phyloP scores from a whole-genome alignment of 2,329 filamentous ascomycete genomes.

The Colletotrichum gloeosporioides region DNA sequence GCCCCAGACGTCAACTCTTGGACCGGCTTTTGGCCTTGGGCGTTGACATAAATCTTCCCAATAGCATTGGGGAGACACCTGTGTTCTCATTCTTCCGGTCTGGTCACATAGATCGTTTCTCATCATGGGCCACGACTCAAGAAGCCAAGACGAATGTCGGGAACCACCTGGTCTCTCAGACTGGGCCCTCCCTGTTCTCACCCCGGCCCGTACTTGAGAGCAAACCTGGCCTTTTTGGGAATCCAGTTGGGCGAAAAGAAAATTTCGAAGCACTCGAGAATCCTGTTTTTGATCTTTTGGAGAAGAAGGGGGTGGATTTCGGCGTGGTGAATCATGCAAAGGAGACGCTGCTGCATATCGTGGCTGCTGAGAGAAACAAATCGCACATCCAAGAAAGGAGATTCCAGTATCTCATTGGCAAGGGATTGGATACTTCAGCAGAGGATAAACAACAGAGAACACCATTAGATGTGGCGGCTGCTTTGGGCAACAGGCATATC shows the following conservation, averaged over 20 bases:
- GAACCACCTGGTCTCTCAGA: not conserved
- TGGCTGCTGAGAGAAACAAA: not conserved
- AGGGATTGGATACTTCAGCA: not conserved
- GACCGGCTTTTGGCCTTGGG: not conserved
- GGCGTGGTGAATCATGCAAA: not conserved
- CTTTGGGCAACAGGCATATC: not conserved
- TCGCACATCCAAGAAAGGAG: not conserved
- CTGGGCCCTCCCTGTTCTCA: not conserved
- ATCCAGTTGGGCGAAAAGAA: not conserved
- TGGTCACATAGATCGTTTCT: not conserved
- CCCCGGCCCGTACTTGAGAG: not conserved
- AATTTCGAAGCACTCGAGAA: not conserved
- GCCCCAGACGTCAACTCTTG: not conserved
- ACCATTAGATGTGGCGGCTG: not conserved
- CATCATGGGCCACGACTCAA: not conserved
- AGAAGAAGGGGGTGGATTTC: not conserved
- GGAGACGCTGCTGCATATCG: not conserved
- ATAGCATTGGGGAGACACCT: not conserved
- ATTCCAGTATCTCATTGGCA: not conserved
- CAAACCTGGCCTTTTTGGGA: not conserved
- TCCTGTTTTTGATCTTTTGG: not conserved
- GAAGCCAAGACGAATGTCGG: not conserved
- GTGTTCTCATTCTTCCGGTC: not conserved
- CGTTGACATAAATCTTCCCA: not conserved
- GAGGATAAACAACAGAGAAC: not conserved